Conservation (phyloP, 1,284 basidiomycete species). For the Papiliotrema laurentii region DNA sequence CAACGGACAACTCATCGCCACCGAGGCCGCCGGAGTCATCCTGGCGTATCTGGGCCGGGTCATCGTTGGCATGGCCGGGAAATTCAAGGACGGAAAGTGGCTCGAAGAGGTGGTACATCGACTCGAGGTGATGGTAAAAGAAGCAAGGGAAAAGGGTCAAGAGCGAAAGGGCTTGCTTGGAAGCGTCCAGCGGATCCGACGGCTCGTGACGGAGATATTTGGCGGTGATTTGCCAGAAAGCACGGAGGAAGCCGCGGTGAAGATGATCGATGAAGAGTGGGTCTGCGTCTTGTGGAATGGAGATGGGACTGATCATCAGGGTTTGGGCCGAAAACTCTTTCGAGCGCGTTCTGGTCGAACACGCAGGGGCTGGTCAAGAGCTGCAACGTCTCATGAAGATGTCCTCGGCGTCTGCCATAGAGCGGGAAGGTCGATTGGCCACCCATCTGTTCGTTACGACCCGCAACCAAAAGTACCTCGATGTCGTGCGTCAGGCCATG, state of each 20-base stretch:
- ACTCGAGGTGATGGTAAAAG: constrained; percentile 20
- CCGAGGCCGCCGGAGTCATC: constrained; percentile 61
- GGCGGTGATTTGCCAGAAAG: constrained; percentile 2
- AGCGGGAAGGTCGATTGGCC: constrained; percentile 6
- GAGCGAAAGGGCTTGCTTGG: constrained; percentile 47
- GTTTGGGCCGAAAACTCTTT: background rate
- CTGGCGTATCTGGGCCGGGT: constrained; percentile 62
- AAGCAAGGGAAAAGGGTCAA: constrained; percentile 33
- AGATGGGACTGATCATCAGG: background rate
- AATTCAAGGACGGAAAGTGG: constrained; percentile 51
- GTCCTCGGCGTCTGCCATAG: background rate
- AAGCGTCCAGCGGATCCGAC: constrained; percentile 56
- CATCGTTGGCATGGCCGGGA: constrained; percentile 56
- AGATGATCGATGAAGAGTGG: constrained; percentile 6
- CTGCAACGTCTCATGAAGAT: constrained; percentile 1
- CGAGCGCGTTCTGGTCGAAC: background rate
- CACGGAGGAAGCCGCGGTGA: background rate
- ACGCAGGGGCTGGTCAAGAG: background rate
- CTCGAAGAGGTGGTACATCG: constrained; percentile 21
- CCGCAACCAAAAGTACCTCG: background rate
- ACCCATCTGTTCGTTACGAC: constrained; percentile 5
- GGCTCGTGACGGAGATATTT: constrained; percentile 53
- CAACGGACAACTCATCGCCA: constrained; percentile 54
- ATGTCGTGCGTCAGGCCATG: background rate
- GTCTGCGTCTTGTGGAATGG: background rate